A percentile compares a stretch with the other conserved stretches of the same genome.
These are phyloP conservation scores for Pulveroboletus sp. DNA, from an alignment of 768 basidiomycete species.

Conservation along the genomic window DNA sequence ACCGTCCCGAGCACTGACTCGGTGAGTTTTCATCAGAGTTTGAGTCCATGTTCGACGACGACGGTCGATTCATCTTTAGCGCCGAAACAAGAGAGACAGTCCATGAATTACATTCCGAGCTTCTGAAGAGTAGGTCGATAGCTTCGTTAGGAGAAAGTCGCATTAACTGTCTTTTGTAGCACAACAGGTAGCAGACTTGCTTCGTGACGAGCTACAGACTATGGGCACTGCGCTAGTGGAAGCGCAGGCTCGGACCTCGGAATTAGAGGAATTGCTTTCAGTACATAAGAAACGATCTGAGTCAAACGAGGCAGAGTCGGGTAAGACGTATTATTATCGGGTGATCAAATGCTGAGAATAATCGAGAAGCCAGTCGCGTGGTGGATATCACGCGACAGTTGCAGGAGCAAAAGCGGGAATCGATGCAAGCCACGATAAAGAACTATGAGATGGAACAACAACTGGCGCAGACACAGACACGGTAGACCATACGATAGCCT, in stretches of 20 bases:
- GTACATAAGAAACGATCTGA: conserved; percentile 23
- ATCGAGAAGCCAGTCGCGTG: conserved; percentile 20
- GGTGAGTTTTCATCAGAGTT: conserved; percentile 21
- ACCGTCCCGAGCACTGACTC: background rate
- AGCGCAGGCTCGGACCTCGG: conserved; percentile 36
- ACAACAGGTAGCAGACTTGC: conserved; percentile 48
- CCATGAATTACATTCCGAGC: conserved; percentile 35
- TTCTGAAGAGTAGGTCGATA: conserved; percentile 30
- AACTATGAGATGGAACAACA: conserved; percentile 28
- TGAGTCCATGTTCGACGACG: conserved; percentile 26
- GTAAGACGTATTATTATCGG: conserved; percentile 11
- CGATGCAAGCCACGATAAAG: conserved; percentile 19
- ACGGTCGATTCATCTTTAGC: conserved; percentile 24
- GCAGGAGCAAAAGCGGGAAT: conserved; percentile 29
- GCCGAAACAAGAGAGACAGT: conserved; percentile 28
- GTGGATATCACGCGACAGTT: conserved; percentile 22
- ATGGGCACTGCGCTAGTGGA: conserved; percentile 44
- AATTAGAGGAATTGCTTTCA: conserved; percentile 32
- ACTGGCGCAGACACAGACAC: conserved; percentile 18
- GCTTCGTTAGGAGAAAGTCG: background rate
- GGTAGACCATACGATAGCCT: conserved; percentile 11
- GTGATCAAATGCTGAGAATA: conserved; percentile 12
- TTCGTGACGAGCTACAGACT: conserved; percentile 44
- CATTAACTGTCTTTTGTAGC: conserved; percentile 28
- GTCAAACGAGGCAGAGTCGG: conserved; percentile 16